A percentile compares a stretch with the other conserved stretches of the same genome.
These are phyloP conservation scores for Mycena citricolor DNA, from an alignment of 1,284 basidiomycete species.

Conservation along the genomic window DNA sequence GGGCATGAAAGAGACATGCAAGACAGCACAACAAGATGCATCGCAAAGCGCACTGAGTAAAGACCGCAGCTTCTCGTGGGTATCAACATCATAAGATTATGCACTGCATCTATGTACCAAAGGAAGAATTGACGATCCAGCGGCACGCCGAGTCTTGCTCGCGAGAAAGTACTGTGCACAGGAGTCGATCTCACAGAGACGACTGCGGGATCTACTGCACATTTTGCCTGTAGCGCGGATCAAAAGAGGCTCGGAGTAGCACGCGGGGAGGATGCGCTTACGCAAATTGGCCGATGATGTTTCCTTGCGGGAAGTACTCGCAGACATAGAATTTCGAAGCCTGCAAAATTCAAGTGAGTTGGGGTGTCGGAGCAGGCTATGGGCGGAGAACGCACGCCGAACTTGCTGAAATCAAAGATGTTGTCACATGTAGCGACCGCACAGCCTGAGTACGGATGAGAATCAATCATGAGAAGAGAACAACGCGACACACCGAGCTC, in stretches of 20 bases:
- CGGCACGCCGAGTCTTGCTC: no score
- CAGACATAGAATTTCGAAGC: slow-evolving; percentile 46
- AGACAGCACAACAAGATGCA: no score
- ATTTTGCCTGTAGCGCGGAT: slow-evolving; percentile 8
- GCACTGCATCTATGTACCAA: no score
- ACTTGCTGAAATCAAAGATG: no score
- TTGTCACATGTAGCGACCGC: slow-evolving; percentile 1
- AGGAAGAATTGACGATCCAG: no score
- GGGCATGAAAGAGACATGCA: no score
- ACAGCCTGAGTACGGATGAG: slow-evolving; percentile 3
- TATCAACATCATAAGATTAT: no score
- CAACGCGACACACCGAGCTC: slow-evolving; percentile 47
- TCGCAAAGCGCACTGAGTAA: no score
- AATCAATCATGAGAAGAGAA: slow-evolving; percentile 44
- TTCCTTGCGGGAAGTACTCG: slow-evolving; percentile 49
- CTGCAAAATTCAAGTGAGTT: not conserved
- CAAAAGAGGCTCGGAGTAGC: not conserved
- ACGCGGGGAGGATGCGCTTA: slow-evolving; percentile 29
- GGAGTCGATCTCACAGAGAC: no score
- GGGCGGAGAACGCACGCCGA: not conserved
- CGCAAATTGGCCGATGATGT: slow-evolving; percentile 49
- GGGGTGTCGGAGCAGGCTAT: not conserved
- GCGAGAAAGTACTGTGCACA: no score
- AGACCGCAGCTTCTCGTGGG: no score
- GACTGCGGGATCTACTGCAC: no score